Base-by-base conservation (phyloP, 208 protist genomes). In the Acanthamoeba royreba region DNA sequence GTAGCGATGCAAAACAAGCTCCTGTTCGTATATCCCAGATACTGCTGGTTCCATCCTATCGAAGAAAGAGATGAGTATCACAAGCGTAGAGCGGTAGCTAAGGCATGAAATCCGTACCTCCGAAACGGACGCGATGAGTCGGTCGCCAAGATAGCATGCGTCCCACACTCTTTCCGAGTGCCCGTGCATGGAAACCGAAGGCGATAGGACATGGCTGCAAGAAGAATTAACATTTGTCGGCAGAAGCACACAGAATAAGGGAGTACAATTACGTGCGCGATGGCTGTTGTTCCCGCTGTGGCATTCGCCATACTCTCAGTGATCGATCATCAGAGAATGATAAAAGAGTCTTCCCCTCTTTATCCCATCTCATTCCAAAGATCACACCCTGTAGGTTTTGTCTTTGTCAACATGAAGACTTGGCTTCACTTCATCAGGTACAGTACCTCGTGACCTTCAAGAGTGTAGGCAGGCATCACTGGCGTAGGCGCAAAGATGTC, bases 161-260 rank as follows among this genome's bases (percentile, higher is more conserved):
- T 72, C 87, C 87, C 87, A 92, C 11, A 92, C 87, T 33, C 87
- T 19, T 31, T 43, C 87, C 15, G 87, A 45, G 33, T 92, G 87
- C 15, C 87, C 87, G 46, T 58, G 47, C 87, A 92, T n/a, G 28
- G 87, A 88, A n/a, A 55, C 13, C 79, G 49, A 55, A 4, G 79
- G 47, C 5, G 28, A 9, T 2, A 88, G 31, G 15, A 88, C 46
- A n/a, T 81, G 69, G 1, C 69, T 81, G 63, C 22, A 28, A 25
- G 33, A 8, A 74, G 11, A 28, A 28, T 40, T 19, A 77, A 33
- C 19, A 28, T 40, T n/a, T 40, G 13, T 17, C 22, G 31, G 66
- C 15, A 28, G 66, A 77, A 28, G 66, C 13, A 77, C 13, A 28
- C 22, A 38, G 66, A 77, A n/a, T n/a, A n/a, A n/a, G n/a, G n/a